A percentile compares a stretch with the other conserved stretches of the same genome.
phyloP scores from a whole-genome alignment of 1,284 basidiomycete species.

The Grifola frondosa region DNA sequence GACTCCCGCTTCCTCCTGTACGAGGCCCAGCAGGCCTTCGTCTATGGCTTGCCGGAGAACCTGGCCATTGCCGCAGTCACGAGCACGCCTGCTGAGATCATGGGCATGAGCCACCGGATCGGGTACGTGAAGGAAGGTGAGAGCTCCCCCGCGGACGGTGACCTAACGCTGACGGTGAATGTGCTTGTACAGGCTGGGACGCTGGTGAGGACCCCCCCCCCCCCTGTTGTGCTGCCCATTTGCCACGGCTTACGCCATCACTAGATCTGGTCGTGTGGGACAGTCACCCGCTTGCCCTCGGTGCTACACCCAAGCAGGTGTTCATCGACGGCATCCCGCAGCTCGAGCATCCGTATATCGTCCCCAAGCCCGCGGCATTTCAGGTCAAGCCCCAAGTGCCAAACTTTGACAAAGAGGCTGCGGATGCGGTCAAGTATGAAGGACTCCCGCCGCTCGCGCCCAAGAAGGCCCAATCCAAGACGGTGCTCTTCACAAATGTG shows the following conservation, averaged over 20 bases:
- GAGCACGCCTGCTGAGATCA: constrained; percentile 56
- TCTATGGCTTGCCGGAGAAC: constrained; percentile 49
- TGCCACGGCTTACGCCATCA: not conserved
- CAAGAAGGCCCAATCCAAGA: constrained; percentile 31
- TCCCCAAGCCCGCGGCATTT: constrained; percentile 46
- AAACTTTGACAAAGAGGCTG: constrained; percentile 60
- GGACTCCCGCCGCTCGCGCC: constrained; percentile 64
- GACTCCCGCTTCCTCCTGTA: constrained; percentile 66
- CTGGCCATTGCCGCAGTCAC: constrained; percentile 60
- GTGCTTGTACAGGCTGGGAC: no score
- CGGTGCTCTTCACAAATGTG: constrained; percentile 61
- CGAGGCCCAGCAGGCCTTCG: constrained; percentile 71
- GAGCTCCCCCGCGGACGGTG: no score
- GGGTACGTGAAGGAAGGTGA: constrained; percentile 57
- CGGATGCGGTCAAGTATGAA: constrained; percentile 52
- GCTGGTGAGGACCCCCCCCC: no score
- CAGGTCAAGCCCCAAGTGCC: constrained; percentile 58
- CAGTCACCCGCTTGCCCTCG: constrained; percentile 77
- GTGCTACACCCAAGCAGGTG: constrained; percentile 69
- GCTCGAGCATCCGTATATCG: constrained; percentile 40
- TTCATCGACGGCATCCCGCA: constrained; percentile 71
- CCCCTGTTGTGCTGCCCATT: no score
- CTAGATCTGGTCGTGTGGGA: constrained; percentile 89
- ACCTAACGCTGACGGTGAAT: no score
- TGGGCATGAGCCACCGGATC: constrained; percentile 67